phyloP scores from a whole-genome alignment of 2,329 filamentous ascomycete species.

The Paraphaeosphaeria sporulosa region DNA sequence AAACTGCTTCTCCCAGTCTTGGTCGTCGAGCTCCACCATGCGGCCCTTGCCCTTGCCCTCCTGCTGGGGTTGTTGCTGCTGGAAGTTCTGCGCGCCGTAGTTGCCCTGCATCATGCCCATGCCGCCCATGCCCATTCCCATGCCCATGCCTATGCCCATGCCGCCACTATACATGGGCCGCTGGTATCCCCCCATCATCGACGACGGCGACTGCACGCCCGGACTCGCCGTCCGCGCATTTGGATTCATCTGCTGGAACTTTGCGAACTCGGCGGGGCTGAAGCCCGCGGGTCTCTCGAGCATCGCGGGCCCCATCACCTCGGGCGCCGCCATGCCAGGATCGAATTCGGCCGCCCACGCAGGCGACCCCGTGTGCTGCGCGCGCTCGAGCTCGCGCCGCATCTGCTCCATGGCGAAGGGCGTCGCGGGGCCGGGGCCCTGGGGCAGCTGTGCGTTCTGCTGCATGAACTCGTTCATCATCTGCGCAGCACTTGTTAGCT shows the following conservation, averaged over 20 bases:
- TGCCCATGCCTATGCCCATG: slow-evolving; percentile 57
- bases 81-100: slow-evolving; percentile 55
- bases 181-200: slow-evolving; percentile 62
- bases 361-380: slow-evolving; percentile 61
- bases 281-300: slow-evolving; percentile 66
- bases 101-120: slow-evolving; percentile 53
- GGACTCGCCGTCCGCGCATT: slow-evolving; percentile 68
- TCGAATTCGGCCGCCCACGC: slow-evolving; percentile 72
- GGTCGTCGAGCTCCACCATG: slow-evolving; percentile 89
- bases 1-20: slow-evolving; percentile 97
- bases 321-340: slow-evolving; percentile 64
- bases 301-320: slow-evolving; percentile 75
- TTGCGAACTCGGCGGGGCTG: slow-evolving; percentile 83
- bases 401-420: slow-evolving; percentile 73
- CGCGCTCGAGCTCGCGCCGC: slow-evolving; percentile 67
- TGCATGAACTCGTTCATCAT: slow-evolving; percentile 95
- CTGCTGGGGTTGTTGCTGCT: slow-evolving; percentile 54
- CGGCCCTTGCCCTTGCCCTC: slow-evolving; percentile 81
- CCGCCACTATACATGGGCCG: slow-evolving; percentile 58
- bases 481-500: slow-evolving; percentile 55
- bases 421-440: slow-evolving; percentile 59
- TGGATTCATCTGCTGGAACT: slow-evolving; percentile 74
- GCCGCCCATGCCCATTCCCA: slow-evolving; percentile 47
- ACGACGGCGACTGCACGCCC: slow-evolving; percentile 49
- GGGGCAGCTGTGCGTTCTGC: slow-evolving; percentile 70